Conservation (phyloP, 73 alveolate species). For the Paramecium sonneborni region DNA sequence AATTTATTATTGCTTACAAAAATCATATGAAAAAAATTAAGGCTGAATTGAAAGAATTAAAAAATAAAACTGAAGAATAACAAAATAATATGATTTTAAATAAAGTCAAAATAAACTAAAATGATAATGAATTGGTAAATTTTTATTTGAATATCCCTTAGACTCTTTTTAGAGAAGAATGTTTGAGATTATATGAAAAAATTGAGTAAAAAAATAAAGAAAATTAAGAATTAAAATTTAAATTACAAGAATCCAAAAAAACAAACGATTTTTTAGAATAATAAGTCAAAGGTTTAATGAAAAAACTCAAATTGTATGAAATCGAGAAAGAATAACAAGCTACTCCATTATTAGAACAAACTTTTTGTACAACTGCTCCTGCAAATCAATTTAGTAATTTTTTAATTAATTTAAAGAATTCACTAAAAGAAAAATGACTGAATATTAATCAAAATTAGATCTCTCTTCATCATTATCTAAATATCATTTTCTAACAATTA, state of each 20-base stretch:
- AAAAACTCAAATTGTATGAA: neutral
- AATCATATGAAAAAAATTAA: slow-evolving; percentile 49
- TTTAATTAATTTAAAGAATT: neutral
- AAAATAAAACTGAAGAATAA: slow-evolving; percentile 20
- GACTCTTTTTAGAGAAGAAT: slow-evolving; percentile 26
- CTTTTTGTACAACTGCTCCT: slow-evolving; percentile 37
- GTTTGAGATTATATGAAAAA: slow-evolving; percentile 24
- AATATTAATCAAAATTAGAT: neutral
- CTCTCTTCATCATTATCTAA: neutral
- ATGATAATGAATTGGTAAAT: slow-evolving; percentile 43
- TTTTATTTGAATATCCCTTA: neutral
- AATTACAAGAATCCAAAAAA: neutral
- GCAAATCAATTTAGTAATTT: neutral
- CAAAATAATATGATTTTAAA: neutral
- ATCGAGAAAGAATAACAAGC: neutral
- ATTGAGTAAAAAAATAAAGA: slow-evolving; percentile 41
- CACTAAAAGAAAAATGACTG: neutral
- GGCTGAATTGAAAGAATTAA: slow-evolving; percentile 44
- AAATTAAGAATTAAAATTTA: slow-evolving; percentile 6
- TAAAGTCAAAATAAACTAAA: neutral
- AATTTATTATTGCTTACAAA: slow-evolving; percentile 40
- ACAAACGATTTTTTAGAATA: slow-evolving; percentile 21
- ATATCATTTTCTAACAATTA: neutral
- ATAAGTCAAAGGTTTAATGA: slow-evolving; percentile 21
- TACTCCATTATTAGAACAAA: slow-evolving; percentile 3